Evolutionary conservation across 345 rosid genomes (phyloP), one percentile per base, ranked within the genome.

Genomic region (Salix viminalis): DNA sequence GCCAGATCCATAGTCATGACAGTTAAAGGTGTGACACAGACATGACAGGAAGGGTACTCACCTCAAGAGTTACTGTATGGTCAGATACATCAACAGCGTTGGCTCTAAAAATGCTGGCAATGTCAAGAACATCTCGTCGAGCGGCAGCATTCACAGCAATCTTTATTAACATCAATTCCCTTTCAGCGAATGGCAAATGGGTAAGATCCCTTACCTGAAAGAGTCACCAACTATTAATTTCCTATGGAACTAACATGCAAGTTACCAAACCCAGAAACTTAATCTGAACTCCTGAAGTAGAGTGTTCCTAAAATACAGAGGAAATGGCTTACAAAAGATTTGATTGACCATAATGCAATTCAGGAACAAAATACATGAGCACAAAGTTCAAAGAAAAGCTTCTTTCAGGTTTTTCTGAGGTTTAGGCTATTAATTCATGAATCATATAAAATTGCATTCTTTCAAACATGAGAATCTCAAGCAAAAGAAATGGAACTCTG

Each of bases 21-120:
- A 28, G 24, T 52, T 21, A 15, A 18, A 54, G 60, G 44, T 7
- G 44, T 37, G 28, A 0, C 50, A 3, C 16, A 69, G 28, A 1
- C 50, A 14, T 46, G 70, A 4, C 7, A 62, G 56, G 42, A 70
- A 44, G 32, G 64, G 34, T 32, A 56, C 34, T 66, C 26, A 87
- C 94, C 94, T 90, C 94, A 37, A 90, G 91, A 42, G 91, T 90
- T 64, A 90, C 79, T 19, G 92, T 90, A 56, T 90, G 94, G 77
- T 89, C 94, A 62, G 92, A 90, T 8, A 89, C 92, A 80, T 90
- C 94, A 80, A 90, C 79, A 30, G 90, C 85, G 65, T 85, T 90
- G 64, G 90, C 92, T 65, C 92, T 86, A 70, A 90, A 90, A 62
- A 89, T 84, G 72, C 79, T 85, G 73, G 94, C 94, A 34, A 90